Evolutionary conservation across 2,329 filamentous ascomycete species (phyloP), one percentile per base, ranked within the genome.

Genomic region (Falciphora oryzae): DNA sequence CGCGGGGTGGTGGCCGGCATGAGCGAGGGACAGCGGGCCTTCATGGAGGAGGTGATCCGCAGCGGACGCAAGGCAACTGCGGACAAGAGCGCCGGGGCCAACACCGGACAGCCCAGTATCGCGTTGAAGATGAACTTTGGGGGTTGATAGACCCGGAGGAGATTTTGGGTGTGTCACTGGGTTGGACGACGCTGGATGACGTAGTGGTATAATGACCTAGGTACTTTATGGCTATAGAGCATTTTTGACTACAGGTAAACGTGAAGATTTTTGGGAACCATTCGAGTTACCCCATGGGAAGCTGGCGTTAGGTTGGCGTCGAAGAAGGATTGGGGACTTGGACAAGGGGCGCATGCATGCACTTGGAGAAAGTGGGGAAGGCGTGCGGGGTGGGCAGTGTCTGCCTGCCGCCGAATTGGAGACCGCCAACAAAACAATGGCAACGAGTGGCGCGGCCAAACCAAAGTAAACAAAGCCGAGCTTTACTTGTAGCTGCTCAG

Each of bases 71-170:
- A 83, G 69, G 74, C 73, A 59, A 75, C 75, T 64, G 72, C 73
- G 70, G 72, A 75, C 68, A 78, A 74, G 27, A 75, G 73, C 64
- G 71, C 66, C 3, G 72, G 77, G 58, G 77, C 76, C 62, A 80
- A 78, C 65, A 78, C 80, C 65, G 83, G 79, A 32, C 86, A 86
- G 75, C 95, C 95, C 16, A 95, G 82, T 68, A 99, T 99, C 81
- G 92, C 92, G 64, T 77, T 99, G 73, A 95, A 96, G 83, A 96
- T 98, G 91, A 84, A 97, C 75, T 98, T 99, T 83, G 86, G 86
- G 6, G 78, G 79, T 44, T 64, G 50, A 32, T 57, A 8, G 60
- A 31, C 25, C 3, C 4, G 4, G n/a, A 53, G 27, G 25, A 53
- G 31, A 28, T 4, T 22, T 35, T 18, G 38, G 38, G 16, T 14